These are phyloP conservation scores for Phytopythium aichiense DNA, from an alignment of 352 stramenopile species.

Conservation along the genomic window DNA sequence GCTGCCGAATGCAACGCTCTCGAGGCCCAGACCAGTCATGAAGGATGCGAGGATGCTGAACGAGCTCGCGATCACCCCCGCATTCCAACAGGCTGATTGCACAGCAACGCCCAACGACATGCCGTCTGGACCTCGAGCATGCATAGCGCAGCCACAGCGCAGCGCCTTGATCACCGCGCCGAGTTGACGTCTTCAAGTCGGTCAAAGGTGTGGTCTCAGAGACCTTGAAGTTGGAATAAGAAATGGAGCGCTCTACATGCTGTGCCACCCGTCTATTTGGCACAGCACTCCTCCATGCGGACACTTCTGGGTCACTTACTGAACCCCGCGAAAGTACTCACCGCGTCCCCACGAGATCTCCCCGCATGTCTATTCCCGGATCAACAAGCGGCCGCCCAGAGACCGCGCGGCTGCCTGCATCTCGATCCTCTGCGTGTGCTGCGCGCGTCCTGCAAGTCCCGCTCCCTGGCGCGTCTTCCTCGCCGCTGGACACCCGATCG, in stretches of 20 bases:
- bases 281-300: too few relatives aligned
- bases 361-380: not conserved
- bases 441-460: not conserved
- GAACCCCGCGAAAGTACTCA: not conserved
- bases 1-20: conserved; percentile 41
- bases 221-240: not conserved
- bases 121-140: too few relatives aligned
- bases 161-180: too few relatives aligned
- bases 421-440: not conserved
- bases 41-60: conserved; percentile 36
- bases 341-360: not conserved
- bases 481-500: too few relatives aligned
- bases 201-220: too few relatives aligned
- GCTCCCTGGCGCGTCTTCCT: not conserved
- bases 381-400: not conserved
- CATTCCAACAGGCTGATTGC: too few relatives aligned
- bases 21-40: conserved; percentile 42
- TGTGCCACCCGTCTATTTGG: not conserved
- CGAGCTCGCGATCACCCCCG: not conserved
- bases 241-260: not conserved
- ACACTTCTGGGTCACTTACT: not conserved
- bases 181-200: too few relatives aligned
- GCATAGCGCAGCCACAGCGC: too few relatives aligned
- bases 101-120: too few relatives aligned
- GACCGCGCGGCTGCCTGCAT: not conserved